phyloP scores from a whole-genome alignment of 768 basidiomycete species.

The Chalciporus pseudorubinellus region DNA sequence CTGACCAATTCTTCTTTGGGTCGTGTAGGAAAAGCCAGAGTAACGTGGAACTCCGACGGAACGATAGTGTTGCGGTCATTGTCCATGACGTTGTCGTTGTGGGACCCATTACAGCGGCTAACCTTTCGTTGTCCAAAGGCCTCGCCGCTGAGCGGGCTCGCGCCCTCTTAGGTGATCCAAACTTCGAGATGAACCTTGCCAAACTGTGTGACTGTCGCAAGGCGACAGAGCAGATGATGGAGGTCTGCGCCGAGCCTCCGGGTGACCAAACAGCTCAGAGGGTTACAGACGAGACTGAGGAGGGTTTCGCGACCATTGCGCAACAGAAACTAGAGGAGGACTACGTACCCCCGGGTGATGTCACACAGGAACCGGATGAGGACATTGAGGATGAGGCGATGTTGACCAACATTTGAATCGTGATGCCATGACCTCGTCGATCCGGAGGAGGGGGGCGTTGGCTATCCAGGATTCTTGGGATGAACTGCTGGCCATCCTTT shows the following conservation, averaged over 20 bases:
- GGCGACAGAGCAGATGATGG: slow-evolving; percentile 13
- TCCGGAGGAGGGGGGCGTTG: background rate
- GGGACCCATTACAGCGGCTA: slow-evolving; percentile 60
- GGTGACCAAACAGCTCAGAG: slow-evolving; percentile 20
- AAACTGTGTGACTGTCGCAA: slow-evolving; percentile 42
- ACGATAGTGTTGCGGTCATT: slow-evolving; percentile 53
- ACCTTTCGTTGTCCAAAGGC: slow-evolving; percentile 61
- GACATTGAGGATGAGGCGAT: slow-evolving; percentile 17
- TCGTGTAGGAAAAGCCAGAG: slow-evolving; percentile 42
- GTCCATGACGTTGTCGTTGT: slow-evolving; percentile 57
- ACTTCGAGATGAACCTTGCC: slow-evolving; percentile 43
- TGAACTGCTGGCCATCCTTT: slow-evolving; percentile 35
- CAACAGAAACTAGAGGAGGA: slow-evolving; percentile 31
- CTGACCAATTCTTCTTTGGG: background rate
- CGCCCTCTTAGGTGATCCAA: slow-evolving; percentile 46
- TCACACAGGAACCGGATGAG: slow-evolving; percentile 18
- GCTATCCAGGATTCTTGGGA: slow-evolving; percentile 24
- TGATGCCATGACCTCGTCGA: background rate
- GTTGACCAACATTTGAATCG: slow-evolving; percentile 5
- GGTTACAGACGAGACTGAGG: slow-evolving; percentile 45
- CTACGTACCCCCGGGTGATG: slow-evolving; percentile 10
- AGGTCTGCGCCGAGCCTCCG: slow-evolving; percentile 13
- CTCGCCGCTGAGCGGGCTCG: slow-evolving; percentile 64
- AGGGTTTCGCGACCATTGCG: slow-evolving; percentile 48
- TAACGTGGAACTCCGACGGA: slow-evolving; percentile 40